A percentile compares a stretch with the other conserved stretches of the same genome.
These are phyloP conservation scores for Tanacetum coccineum DNA, from an alignment of 129 eudicot species.

Conservation along the genomic window DNA sequence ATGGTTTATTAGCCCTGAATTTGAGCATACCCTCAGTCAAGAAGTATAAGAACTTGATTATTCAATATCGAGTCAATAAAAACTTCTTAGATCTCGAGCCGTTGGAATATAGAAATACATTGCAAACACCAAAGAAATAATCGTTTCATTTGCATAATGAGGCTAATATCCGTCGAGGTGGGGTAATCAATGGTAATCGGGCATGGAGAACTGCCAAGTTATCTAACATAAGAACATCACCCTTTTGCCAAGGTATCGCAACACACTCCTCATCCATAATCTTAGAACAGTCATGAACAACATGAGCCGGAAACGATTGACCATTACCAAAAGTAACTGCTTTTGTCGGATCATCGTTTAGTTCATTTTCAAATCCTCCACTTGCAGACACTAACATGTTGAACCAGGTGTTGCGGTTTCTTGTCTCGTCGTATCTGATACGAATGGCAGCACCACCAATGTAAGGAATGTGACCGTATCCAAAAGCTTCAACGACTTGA, in stretches of 20 bases:
- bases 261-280: too few species aligned
- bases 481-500: constrained; percentile 29
- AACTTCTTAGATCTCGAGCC: too few species aligned
- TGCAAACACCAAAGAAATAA: not conserved
- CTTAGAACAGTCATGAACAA: too few species aligned
- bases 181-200: constrained; percentile 2
- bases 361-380: too few species aligned
- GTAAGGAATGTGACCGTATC: constrained; percentile 8
- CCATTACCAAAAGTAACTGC: too few species aligned
- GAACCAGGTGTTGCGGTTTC: constrained; percentile 21
- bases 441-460: constrained; percentile 37
- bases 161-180: constrained; percentile 19
- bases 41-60: too few species aligned
- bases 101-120: not conserved
- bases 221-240: constrained; percentile 21
- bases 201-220: constrained; percentile 27
- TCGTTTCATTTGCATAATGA: constrained; percentile 22
- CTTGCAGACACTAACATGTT: constrained; percentile 46
- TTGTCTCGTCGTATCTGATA: constrained; percentile 22
- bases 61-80: too few species aligned
- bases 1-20: too few species aligned
- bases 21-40: too few species aligned
- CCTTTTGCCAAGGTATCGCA: constrained; percentile 26
- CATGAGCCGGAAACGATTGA: too few species aligned
- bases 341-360: too few species aligned